phyloP scores from a whole-genome alignment of 2,329 filamentous ascomycete genomes.

The Xylariaceae sp. region DNA sequence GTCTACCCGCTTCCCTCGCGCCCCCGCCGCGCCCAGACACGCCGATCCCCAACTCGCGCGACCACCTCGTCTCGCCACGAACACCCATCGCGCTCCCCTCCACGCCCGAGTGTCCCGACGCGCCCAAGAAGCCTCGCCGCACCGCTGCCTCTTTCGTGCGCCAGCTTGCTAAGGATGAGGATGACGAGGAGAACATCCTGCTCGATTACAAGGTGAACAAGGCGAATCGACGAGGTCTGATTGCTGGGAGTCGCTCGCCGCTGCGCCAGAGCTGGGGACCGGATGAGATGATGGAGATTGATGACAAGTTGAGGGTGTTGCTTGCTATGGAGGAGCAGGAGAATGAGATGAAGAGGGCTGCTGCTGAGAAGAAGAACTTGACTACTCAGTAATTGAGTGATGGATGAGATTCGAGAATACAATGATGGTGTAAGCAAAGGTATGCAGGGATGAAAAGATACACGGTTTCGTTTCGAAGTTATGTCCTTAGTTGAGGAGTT shows the following conservation, averaged over 20 bases:
- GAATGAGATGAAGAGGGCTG: neutral
- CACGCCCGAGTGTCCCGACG: conserved; percentile 2
- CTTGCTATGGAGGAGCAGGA: neutral
- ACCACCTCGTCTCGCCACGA: neutral
- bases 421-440: neutral
- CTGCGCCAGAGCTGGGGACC: conserved; percentile 13
- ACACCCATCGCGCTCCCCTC: neutral
- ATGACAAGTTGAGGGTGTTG: neutral
- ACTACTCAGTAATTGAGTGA: neutral
- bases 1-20: too few species aligned
- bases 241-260: neutral
- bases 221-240: neutral
- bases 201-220: conserved; percentile 2
- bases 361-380: neutral
- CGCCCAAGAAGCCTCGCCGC: conserved; percentile 6
- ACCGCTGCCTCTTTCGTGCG: neutral
- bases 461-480: neutral
- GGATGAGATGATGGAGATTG: conserved; percentile 8
- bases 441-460: neutral
- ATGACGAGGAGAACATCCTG: neutral
- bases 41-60: neutral
- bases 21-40: neutral
- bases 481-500: neutral
- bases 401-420: neutral
- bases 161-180: neutral